Percentiles rank a stretch among this genome's conserved stretches.
Conservation (phyloP, 2,329 filamentous ascomycete genomes). For the Aspergillus phoenicis region DNA sequence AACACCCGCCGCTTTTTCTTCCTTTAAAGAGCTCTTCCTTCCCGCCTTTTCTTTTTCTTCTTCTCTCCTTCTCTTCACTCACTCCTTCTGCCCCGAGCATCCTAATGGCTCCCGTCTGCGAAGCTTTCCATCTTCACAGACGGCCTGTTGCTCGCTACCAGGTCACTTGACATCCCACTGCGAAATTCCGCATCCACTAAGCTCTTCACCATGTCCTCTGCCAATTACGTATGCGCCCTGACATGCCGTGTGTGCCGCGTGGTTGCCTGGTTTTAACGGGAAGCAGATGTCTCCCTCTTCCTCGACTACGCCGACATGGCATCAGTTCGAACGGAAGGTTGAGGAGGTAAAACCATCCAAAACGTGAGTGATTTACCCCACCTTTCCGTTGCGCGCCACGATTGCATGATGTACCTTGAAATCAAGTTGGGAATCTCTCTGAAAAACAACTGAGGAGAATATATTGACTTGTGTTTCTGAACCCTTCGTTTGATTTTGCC, state of each 20-base stretch:
- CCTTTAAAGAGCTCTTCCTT: conserved; percentile 17
- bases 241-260: conserved; percentile 33
- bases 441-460: conserved; percentile 89
- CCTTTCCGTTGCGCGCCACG: conserved; percentile 24
- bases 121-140: conserved; percentile 37
- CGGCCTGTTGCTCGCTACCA: conserved; percentile 29
- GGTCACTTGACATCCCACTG: conserved; percentile 20
- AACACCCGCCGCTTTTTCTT: conserved; percentile 26
- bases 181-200: neutral
- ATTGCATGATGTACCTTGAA: conserved; percentile 72
- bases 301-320: conserved; percentile 71
- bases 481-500: conserved; percentile 29
- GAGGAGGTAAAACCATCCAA: conserved; percentile 86
- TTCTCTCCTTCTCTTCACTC: conserved; percentile 21
- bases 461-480: conserved; percentile 79
- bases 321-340: conserved; percentile 77
- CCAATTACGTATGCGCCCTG: conserved; percentile 46
- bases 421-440: conserved; percentile 99
- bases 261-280: conserved; percentile 39
- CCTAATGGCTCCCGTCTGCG: conserved; percentile 40
- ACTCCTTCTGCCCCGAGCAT: conserved; percentile 10
- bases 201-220: conserved; percentile 39
- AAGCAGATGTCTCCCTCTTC: conserved; percentile 68
- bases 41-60: conserved; percentile 24
- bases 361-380: conserved; percentile 64